Base-by-base conservation (phyloP, 1,284 basidiomycete genomes). In the Schizopora paradoxa region DNA sequence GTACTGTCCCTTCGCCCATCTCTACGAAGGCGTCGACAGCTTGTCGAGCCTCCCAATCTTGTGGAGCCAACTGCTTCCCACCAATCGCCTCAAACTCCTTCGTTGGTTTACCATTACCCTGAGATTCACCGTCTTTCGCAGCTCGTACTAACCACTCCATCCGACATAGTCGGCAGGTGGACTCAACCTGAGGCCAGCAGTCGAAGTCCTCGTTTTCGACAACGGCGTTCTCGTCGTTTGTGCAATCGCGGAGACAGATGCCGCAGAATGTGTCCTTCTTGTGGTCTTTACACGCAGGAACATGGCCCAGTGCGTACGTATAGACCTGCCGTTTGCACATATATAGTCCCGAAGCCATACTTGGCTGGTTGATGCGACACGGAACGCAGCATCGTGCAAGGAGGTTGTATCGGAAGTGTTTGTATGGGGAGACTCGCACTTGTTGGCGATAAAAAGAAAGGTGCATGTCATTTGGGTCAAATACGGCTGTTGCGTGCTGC, bases 201-300 rank as follows among this genome's bases (percentile, higher is more conserved):
- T 82, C 77, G 13, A 76, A 71, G 57, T 86, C 83, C 52, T 86
- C 82, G 54, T 86, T 86, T 57, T 82, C 80, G 3, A 74, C 63
- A 49, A 78, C 75, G 28, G 68, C 66, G 11, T 63, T 58, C 45
- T 74, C 73, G 19, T 64, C 63, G 0, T 65, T 57, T 4, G 74
- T 72, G 0, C 72, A 67, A 49, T 84, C 79, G n/a, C 76, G 72
- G 5, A 86, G 67, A 58, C 84, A 87, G 6, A 84, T 57, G 0
- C 79, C 79, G 52, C 84, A 87, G 53, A 77, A 86, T 0, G 68
- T 58, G 6, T 61, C 60, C 48, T 76, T 73, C 44, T 74, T 72
- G 58, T 86, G 84, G 1, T 82, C 78, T 38, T 72, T 68, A 61
- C 85, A 87, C n/a, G 80, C 63, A 13, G 64, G 53, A 53, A 82